Percentiles rank a stretch among this genome's conserved stretches.
Evolutionary conservation across 1,284 basidiomycete species (phyloP).

Genomic region (Nidula niveotomentosa): DNA sequence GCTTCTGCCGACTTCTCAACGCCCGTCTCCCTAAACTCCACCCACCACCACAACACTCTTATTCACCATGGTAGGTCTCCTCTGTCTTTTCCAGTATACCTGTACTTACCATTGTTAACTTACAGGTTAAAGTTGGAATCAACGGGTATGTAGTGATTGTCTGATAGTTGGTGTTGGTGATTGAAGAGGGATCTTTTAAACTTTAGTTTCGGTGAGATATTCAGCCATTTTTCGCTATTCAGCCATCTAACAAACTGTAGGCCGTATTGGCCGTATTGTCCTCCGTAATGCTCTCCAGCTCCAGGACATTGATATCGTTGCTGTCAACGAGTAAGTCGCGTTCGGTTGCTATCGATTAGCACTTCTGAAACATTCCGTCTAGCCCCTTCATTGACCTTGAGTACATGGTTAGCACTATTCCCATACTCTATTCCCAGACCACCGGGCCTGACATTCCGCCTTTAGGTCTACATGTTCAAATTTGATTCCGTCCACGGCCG

Average conservation of each 20-base stretch:
- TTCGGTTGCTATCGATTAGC: constrained; percentile 4
- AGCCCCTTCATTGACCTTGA: constrained; percentile 95
- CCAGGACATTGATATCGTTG: constrained; percentile 79
- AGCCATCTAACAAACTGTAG: constrained; percentile 34
- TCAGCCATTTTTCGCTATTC: neutral
- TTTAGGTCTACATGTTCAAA: constrained; percentile 99
- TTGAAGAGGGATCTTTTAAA: neutral
- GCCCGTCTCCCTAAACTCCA: constrained; percentile 2
- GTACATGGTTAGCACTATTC: constrained; percentile 73
- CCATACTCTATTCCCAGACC: no score
- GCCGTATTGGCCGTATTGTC: constrained; percentile 98
- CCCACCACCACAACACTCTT: constrained; percentile 6
- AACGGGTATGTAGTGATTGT: constrained; percentile 69
- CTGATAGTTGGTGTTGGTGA: neutral
- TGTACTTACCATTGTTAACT: neutral
- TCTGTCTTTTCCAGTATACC: neutral
- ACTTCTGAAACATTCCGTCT: constrained; percentile 11
- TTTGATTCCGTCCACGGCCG: constrained; percentile 98
- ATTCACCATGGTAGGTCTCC: constrained; percentile 11
- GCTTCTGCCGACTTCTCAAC: neutral
- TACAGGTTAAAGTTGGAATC: constrained; percentile 85
- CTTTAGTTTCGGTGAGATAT: neutral
- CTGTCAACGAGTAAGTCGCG: constrained; percentile 82
- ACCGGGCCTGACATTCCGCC: constrained; percentile 16
- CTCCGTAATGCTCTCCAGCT: constrained; percentile 90